Conservation (phyloP, 1,139 yeast genomes). For the Ogataea hybrid region DNA sequence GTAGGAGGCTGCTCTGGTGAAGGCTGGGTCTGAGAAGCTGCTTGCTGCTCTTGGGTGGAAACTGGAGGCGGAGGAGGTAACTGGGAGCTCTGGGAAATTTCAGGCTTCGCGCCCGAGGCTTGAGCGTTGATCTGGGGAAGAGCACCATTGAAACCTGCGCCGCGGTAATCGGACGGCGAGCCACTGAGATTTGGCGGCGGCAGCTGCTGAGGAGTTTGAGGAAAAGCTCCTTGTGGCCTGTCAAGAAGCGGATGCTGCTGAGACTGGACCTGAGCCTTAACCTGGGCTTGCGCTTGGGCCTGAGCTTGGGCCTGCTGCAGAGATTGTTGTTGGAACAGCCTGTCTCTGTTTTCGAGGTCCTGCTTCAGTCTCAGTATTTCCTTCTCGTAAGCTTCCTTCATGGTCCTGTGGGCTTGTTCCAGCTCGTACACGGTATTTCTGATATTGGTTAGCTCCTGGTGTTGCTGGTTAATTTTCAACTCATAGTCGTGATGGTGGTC, state of each 20-base stretch:
- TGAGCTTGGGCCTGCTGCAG: conserved; percentile 32
- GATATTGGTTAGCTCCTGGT: conserved; percentile 92
- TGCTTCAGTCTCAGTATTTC: conserved; percentile 84
- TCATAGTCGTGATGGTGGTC: conserved; percentile 95
- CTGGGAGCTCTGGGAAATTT: conserved; percentile 20
- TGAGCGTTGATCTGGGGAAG: conserved; percentile 21
- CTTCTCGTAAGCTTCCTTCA: conserved; percentile 94
- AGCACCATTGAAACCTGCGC: conserved; percentile 23
- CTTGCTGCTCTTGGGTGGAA: conserved; percentile 21
- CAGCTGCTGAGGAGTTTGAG: conserved; percentile 30
- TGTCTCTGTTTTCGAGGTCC: conserved; percentile 77
- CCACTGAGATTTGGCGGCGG: conserved; percentile 33
- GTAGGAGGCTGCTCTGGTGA: conserved; percentile 12
- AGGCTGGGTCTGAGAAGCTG: conserved; percentile 18
- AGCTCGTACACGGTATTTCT: conserved; percentile 92
- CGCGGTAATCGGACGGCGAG: conserved; percentile 29
- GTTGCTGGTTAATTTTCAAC: conserved; percentile 85
- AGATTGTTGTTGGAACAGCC: conserved; percentile 40
- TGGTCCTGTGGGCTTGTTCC: conserved; percentile 90
- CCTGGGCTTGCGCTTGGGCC: conserved; percentile 27
- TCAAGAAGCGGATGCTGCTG: conserved; percentile 20
- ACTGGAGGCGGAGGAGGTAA: conserved; percentile 25
- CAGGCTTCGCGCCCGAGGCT: conserved; percentile 19
- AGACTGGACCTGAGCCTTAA: conserved; percentile 22
- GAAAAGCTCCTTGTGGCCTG: conserved; percentile 22